phyloP scores from a whole-genome alignment of 1,284 basidiomycete species.

The Leccinum subrobustum region DNA sequence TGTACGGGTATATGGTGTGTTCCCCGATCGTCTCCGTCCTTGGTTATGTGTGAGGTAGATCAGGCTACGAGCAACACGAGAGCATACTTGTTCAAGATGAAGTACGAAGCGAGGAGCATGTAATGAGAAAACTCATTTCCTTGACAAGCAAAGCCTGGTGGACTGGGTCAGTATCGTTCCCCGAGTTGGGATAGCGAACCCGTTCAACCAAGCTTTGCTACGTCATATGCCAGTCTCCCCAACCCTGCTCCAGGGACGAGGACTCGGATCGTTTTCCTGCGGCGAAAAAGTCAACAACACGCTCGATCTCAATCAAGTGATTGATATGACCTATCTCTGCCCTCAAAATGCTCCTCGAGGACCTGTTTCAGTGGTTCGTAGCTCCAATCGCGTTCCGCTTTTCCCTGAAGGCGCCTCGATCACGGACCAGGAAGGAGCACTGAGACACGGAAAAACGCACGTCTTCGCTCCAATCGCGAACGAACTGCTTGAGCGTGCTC shows the following conservation, averaged over 20 bases:
- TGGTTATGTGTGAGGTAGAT: background rate
- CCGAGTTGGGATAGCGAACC: background rate
- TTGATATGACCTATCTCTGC: conserved; percentile 51
- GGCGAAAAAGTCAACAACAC: conserved; percentile 1
- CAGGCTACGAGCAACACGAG: background rate
- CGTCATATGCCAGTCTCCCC: conserved; percentile 68
- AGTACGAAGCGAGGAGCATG: conserved; percentile 82
- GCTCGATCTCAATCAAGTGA: background rate
- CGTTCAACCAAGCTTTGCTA: conserved; percentile 72
- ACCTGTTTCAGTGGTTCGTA: conserved; percentile 82
- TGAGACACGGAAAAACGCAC: conserved; percentile 36
- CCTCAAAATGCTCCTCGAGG: conserved; percentile 61
- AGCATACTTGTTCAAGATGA: conserved; percentile 60
- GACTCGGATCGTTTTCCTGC: conserved; percentile 61
- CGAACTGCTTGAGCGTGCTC: conserved; percentile 88
- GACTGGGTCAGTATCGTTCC: background rate
- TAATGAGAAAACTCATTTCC: conserved; percentile 95
- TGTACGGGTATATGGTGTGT: conserved; percentile 46
- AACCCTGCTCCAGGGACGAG: conserved; percentile 78
- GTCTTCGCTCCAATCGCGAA: conserved; percentile 87
- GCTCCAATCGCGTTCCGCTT: conserved; percentile 69
- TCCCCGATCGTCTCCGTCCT: conserved; percentile 69
- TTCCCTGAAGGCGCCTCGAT: conserved; percentile 44
- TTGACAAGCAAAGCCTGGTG: conserved; percentile 78
- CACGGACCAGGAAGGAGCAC: background rate